Conservation (phyloP, 2,329 filamentous ascomycete genomes). For the Phaeosphaeria sp. region DNA sequence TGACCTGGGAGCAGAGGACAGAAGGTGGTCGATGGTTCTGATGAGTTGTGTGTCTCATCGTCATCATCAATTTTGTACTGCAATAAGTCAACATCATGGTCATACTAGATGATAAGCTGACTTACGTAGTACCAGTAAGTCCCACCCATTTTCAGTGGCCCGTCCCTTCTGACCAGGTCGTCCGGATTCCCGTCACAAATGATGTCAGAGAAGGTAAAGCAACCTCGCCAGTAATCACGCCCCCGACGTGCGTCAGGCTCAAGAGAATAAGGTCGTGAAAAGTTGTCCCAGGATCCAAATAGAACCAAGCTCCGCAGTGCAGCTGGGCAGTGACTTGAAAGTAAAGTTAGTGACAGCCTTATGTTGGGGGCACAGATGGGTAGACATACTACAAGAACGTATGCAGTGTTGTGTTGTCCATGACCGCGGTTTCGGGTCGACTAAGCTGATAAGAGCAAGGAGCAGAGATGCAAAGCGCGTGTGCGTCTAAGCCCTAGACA, state of each 20-base stretch:
- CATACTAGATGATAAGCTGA: slow-evolving; percentile 21
- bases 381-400: slow-evolving; percentile 61
- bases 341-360: slow-evolving; percentile 27
- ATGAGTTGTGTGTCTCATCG: slow-evolving; percentile 75
- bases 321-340: slow-evolving; percentile 42
- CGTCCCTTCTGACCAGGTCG: slow-evolving; percentile 66
- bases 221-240: slow-evolving; percentile 81
- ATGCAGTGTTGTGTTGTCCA: slow-evolving; percentile 65
- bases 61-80: slow-evolving; percentile 88
- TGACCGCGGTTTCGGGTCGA: slow-evolving; percentile 32
- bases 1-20: slow-evolving; percentile 92
- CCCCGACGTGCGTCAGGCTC: slow-evolving; percentile 79
- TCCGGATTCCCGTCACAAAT: slow-evolving; percentile 75
- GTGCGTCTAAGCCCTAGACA: slow-evolving; percentile 32
- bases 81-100: slow-evolving; percentile 18
- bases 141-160: slow-evolving; percentile 88
- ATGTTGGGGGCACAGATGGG: slow-evolving; percentile 21
- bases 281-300: slow-evolving; percentile 96
- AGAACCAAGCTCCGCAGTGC: slow-evolving; percentile 74
- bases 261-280: slow-evolving; percentile 78
- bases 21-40: slow-evolving; percentile 73
- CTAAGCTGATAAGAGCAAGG: slow-evolving; percentile 37
- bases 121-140: slow-evolving; percentile 96
- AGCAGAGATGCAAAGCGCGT: slow-evolving; percentile 33
- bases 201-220: slow-evolving; percentile 85